These are phyloP conservation scores for Alternaria solani DNA, from an alignment of 2,329 filamentous ascomycete genomes.

Conservation along the genomic window DNA sequence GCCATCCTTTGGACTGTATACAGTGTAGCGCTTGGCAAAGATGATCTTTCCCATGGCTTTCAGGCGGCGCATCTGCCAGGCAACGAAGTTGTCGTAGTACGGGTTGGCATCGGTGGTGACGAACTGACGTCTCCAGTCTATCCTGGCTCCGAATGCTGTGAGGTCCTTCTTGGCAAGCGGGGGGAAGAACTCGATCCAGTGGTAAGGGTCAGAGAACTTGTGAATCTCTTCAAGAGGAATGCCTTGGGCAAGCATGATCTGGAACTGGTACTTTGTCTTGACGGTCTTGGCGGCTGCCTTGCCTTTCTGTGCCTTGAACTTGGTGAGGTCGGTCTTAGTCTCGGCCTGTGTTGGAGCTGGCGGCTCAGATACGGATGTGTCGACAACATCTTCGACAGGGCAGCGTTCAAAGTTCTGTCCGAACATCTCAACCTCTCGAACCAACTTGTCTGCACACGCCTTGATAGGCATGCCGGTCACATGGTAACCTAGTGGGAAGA, in stretches of 20 bases:
- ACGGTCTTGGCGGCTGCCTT: conserved; percentile 90
- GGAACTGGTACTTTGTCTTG: conserved; percentile 95
- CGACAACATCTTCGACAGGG: conserved; percentile 48
- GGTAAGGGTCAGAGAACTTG: conserved; percentile 85
- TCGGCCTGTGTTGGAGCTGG: conserved; percentile 69
- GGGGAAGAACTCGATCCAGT: conserved; percentile 94
- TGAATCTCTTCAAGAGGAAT: conserved; percentile 90
- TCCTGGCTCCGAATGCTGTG: conserved; percentile 81
- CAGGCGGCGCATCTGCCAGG: conserved; percentile 96
- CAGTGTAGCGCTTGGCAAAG: conserved; percentile 90
- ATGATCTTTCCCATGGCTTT: conserved; percentile 91
- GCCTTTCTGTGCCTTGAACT: conserved; percentile 79
- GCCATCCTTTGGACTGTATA: conserved; percentile 86
- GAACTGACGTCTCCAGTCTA: conserved; percentile 93
- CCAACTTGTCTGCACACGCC: conserved; percentile 93
- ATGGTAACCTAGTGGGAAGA: conserved; percentile 95
- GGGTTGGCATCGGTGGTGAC: conserved; percentile 97
- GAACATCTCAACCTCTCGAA: conserved; percentile 87
- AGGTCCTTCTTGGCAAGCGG: conserved; percentile 81
- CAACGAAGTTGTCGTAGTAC: conserved; percentile 93
- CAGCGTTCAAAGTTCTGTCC: conserved; percentile 85
- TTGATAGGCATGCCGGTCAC: conserved; percentile 96
- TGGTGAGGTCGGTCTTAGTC: conserved; percentile 82
- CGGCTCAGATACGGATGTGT: conserved; percentile 58
- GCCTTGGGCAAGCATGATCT: conserved; percentile 91